Conservation (phyloP, 768 basidiomycete species). For the Calocera viscosa region DNA sequence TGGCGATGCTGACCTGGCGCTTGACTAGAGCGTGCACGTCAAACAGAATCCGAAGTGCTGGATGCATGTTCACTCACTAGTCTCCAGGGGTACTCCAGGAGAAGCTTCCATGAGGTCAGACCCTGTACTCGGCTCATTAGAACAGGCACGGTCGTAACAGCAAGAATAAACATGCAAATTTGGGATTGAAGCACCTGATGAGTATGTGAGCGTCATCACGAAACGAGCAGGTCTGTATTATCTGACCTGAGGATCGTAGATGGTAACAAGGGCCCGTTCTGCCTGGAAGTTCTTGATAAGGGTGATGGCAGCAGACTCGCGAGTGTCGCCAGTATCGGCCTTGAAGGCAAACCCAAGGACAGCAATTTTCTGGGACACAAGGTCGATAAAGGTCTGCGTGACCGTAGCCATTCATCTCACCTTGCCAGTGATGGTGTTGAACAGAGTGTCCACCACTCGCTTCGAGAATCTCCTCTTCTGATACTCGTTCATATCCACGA, state of each 20-base stretch:
- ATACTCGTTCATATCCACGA: conserved; percentile 97
- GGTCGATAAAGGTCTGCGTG: background rate
- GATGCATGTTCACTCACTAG: conserved; percentile 34
- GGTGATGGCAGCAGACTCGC: conserved; percentile 91
- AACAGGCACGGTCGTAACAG: background rate
- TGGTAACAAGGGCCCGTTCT: conserved; percentile 71
- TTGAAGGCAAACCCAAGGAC: conserved; percentile 98
- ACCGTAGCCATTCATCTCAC: conserved; percentile 30
- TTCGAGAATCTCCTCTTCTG: conserved; percentile 95
- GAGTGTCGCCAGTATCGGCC: conserved; percentile 97
- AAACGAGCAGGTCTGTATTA: too few species aligned
- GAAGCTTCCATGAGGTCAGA: conserved; percentile 55
- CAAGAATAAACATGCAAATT: conserved; percentile 43
- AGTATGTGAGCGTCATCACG: conserved; percentile 2
- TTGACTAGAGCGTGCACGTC: conserved; percentile 46
- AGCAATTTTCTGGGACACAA: conserved; percentile 60
- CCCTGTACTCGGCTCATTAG: conserved; percentile 22
- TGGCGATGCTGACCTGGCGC: conserved; percentile 69
- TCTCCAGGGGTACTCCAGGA: conserved; percentile 48
- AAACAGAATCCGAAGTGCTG: background rate
- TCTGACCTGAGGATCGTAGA: conserved; percentile 73
- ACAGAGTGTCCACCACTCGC: conserved; percentile 90
- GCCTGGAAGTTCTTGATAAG: conserved; percentile 86
- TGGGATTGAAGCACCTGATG: conserved; percentile 54
- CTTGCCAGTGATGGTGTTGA: conserved; percentile 96